phyloP scores from a whole-genome alignment of 2,329 filamentous ascomycete genomes.

The Colletotrichum agaves region DNA sequence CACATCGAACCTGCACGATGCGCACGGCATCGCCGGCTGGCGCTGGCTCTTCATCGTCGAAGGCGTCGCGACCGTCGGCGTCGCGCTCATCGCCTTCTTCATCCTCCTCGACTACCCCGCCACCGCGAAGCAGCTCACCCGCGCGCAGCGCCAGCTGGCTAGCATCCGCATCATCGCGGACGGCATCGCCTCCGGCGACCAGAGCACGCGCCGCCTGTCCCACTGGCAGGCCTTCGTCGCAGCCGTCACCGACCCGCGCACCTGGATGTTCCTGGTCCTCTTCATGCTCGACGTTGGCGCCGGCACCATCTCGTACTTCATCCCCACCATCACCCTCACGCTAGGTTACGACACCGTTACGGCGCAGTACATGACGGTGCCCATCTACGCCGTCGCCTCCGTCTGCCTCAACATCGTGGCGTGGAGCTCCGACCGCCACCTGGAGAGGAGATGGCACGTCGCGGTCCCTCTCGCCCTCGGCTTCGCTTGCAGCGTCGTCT shows the following conservation, averaged over 20 bases:
- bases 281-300: constrained; percentile 60
- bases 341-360: constrained; percentile 57
- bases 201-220: constrained; percentile 40
- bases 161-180: constrained; percentile 55
- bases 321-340: constrained; percentile 60
- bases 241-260: constrained; percentile 57
- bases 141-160: constrained; percentile 70
- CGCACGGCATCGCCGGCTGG: constrained; percentile 60
- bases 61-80: constrained; percentile 73
- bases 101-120: constrained; percentile 78
- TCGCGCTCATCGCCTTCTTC: constrained; percentile 71
- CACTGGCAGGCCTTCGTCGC: constrained; percentile 45
- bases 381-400: constrained; percentile 43
- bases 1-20: constrained; percentile 56
- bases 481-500: constrained; percentile 39
- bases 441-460: constrained; percentile 41
- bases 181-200: constrained; percentile 48
- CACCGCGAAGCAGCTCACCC: constrained; percentile 66
- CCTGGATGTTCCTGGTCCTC: constrained; percentile 59
- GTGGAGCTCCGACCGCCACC: constrained; percentile 40
- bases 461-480: constrained; percentile 38
- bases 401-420: constrained; percentile 41
- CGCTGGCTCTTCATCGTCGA: constrained; percentile 66
- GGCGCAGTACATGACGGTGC: constrained; percentile 59
- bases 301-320: constrained; percentile 63